phyloP scores from a whole-genome alignment of 495 filamentous ascomycete species.

The Penicillium atrosanguineum region DNA sequence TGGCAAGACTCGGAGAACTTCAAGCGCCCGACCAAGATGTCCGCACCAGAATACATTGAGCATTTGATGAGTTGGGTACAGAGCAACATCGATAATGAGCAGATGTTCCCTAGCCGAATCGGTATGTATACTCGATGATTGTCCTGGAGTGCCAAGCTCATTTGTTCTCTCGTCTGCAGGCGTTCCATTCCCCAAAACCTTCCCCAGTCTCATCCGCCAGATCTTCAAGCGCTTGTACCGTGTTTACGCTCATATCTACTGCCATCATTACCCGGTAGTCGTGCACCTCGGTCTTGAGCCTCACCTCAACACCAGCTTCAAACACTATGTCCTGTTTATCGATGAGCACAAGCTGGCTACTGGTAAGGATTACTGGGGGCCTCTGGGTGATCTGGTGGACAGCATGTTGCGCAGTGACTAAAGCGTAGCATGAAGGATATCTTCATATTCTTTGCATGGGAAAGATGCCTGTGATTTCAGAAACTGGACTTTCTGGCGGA shows the following conservation, averaged over 20 bases:
- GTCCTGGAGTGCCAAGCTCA: constrained; percentile 2
- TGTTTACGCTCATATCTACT: constrained; percentile 99
- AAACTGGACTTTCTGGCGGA: not conserved
- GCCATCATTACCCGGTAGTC: constrained; percentile 97
- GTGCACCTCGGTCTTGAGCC: constrained; percentile 93
- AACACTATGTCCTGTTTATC: constrained; percentile 97
- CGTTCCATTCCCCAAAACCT: constrained; percentile 92
- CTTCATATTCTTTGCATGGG: constrained; percentile 6
- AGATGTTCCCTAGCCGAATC: constrained; percentile 88
- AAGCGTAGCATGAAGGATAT: constrained; percentile 8
- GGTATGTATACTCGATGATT: constrained; percentile 46
- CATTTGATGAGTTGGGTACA: constrained; percentile 97
- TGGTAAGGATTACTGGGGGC: constrained; percentile 97
- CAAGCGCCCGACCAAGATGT: constrained; percentile 96
- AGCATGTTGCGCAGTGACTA: constrained; percentile 94
- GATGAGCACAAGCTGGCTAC: constrained; percentile 86
- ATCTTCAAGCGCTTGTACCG: constrained; percentile 98
- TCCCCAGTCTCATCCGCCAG: constrained; percentile 81
- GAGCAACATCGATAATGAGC: constrained; percentile 90
- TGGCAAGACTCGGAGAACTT: constrained; percentile 95
- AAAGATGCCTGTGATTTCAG: constrained; percentile 7
- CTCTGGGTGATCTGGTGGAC: constrained; percentile 93
- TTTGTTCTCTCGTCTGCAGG: constrained; percentile 44
- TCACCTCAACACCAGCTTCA: constrained; percentile 98
- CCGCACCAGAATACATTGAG: constrained; percentile 94